Evolutionary conservation across 805 yeast genomes (phyloP).

Genomic region (Lipomyces chichibuensis): DNA sequence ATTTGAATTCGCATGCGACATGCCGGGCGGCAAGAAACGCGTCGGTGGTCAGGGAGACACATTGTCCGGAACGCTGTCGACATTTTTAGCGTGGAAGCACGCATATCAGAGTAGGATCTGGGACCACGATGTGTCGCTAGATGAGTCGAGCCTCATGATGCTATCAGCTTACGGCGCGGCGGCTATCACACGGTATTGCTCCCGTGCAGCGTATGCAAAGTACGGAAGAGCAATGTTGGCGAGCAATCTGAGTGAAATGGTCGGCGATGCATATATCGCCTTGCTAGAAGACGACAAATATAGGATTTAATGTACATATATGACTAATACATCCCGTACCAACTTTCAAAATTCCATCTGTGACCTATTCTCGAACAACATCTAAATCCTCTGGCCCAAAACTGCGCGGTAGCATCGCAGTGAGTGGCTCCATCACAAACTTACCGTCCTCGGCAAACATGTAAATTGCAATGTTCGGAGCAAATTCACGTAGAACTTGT

Average conservation of each 20-base stretch:
- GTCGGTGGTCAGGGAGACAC: constrained; percentile 99
- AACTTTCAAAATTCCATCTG: too few relatives aligned
- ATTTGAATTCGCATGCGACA: constrained; percentile 49
- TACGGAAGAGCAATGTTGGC: constrained; percentile 84
- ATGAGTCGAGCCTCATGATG: constrained; percentile 42
- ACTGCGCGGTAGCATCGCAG: constrained; percentile 72
- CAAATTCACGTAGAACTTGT: constrained; percentile 85
- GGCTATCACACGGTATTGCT: constrained; percentile 65
- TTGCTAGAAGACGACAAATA: constrained; percentile 42
- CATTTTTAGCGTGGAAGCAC: constrained; percentile 77
- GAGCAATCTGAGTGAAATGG: constrained; percentile 69
- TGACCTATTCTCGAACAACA: constrained; percentile 9
- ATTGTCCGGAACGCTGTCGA: constrained; percentile 80
- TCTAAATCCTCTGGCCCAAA: constrained; percentile 78
- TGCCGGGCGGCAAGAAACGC: constrained; percentile 71
- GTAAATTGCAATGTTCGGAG: constrained; percentile 59
- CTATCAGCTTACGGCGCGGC: constrained; percentile 69
- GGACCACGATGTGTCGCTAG: constrained; percentile 50
- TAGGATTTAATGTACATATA: constrained; percentile 15
- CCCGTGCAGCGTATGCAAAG: constrained; percentile 62
- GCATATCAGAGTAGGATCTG: constrained; percentile 65
- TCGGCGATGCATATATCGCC: constrained; percentile 64
- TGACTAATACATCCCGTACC: background rate
- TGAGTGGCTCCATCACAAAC: constrained; percentile 48
- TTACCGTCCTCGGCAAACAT: constrained; percentile 66